Evolutionary conservation across 2,329 filamentous ascomycete species (phyloP).

Genomic region (Xylaria sp.): DNA sequence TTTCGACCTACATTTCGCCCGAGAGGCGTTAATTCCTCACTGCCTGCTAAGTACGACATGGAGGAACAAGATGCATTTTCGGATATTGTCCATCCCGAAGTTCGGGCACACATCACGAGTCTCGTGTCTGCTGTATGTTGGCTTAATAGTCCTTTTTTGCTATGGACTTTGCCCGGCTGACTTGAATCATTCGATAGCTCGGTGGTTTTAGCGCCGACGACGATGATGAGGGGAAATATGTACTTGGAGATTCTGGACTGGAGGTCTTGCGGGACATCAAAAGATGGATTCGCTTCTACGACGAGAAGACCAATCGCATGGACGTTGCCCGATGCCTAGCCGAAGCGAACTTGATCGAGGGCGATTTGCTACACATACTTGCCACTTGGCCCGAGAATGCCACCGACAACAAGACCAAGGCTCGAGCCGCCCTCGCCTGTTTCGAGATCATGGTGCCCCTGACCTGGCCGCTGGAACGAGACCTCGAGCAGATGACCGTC

Average conservation of each 20-base stretch:
- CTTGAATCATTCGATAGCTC: conserved; percentile 66
- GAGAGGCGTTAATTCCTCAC: conserved; percentile 38
- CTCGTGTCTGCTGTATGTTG: conserved; percentile 87
- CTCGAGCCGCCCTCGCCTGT: conserved; percentile 84
- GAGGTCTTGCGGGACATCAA: conserved; percentile 93
- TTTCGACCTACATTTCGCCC: conserved; percentile 31
- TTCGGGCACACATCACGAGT: conserved; percentile 92
- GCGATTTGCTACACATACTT: conserved; percentile 90
- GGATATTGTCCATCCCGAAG: conserved; percentile 86
- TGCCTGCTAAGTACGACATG: conserved; percentile 55
- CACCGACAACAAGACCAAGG: conserved; percentile 78
- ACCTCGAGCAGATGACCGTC: conserved; percentile 82
- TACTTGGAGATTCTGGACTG: conserved; percentile 91
- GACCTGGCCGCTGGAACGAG: conserved; percentile 91
- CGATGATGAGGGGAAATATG: conserved; percentile 83
- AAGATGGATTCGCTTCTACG: conserved; percentile 94
- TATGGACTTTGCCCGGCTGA: conserved; percentile 19
- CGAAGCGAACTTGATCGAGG: conserved; percentile 90
- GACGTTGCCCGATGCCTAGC: conserved; percentile 94
- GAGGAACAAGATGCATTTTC: conserved; percentile 62
- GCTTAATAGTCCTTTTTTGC: conserved; percentile 17
- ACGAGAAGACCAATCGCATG: conserved; percentile 91
- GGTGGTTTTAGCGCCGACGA: conserved; percentile 84
- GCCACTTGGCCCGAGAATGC: conserved; percentile 81
- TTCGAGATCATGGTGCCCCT: conserved; percentile 91